Evolutionary conservation across 2,329 filamentous ascomycete species (phyloP).

Genomic region (Neurospora sp.): DNA sequence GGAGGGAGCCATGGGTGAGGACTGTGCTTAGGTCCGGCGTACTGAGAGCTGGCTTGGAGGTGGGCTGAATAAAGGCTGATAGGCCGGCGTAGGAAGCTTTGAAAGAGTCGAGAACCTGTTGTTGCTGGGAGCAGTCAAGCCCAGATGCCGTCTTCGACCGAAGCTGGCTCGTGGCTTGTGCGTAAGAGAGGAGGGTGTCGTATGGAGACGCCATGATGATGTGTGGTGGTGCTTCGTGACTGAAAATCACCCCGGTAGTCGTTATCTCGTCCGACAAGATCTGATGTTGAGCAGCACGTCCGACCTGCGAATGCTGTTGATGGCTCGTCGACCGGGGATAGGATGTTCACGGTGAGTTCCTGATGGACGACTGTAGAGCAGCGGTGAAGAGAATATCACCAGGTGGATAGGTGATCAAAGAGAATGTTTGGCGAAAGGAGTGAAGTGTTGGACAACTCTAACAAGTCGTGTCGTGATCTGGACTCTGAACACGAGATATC

Average conservation of each 20-base stretch:
- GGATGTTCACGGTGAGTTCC: neutral
- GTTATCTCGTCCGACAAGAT: neutral
- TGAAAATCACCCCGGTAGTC: neutral
- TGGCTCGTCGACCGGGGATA: neutral
- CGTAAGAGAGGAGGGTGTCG: neutral
- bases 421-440: neutral
- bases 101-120: neutral
- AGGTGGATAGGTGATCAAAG: neutral
- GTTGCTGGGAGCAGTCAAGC: neutral
- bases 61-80: neutral
- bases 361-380: neutral
- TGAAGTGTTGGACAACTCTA: neutral
- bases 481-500: neutral
- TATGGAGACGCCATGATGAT: neutral
- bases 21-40: neutral
- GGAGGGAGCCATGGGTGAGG: conserved; percentile 24
- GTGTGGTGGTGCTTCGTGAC: neutral
- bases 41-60: neutral
- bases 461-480: neutral
- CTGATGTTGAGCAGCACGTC: neutral
- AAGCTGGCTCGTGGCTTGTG: neutral
- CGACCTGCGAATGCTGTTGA: neutral
- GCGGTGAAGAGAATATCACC: neutral
- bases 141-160: neutral
- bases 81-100: neutral